phyloP scores from a whole-genome alignment of 2,329 filamentous ascomycete genomes.

The Mariannaea sp. region DNA sequence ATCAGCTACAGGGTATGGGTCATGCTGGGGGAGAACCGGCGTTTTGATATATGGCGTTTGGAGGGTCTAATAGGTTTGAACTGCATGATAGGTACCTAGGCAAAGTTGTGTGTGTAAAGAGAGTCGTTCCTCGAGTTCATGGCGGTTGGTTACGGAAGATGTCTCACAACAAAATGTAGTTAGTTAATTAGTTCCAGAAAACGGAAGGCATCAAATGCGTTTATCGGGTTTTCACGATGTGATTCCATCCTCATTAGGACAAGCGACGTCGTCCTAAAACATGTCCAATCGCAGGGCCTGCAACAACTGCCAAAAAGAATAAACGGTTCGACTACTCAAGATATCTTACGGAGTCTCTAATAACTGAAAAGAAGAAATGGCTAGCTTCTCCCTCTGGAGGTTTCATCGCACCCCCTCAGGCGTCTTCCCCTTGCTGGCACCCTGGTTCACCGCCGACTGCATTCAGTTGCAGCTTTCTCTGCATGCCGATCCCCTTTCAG shows the following conservation, averaged over 20 bases:
- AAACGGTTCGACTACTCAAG: background rate
- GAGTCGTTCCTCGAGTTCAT: background rate
- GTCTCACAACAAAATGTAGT: background rate
- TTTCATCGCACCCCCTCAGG: background rate
- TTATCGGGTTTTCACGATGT: background rate
- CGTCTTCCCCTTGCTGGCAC: background rate
- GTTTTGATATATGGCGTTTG: constrained; percentile 13
- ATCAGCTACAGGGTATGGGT: background rate
- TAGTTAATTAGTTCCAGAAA: background rate
- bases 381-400: too few relatives aligned
- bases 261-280: background rate
- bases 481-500: background rate
- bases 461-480: background rate
- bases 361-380: too few relatives aligned
- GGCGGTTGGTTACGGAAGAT: background rate
- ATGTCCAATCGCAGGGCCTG: background rate
- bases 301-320: background rate
- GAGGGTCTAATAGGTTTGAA: background rate
- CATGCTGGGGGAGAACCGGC: too few relatives aligned
- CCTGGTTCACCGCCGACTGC: background rate
- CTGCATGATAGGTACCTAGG: background rate
- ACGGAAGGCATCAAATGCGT: background rate
- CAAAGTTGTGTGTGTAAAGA: background rate
- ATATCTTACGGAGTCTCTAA: too few relatives aligned
- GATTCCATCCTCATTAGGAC: background rate